These are phyloP conservation scores for Komagataella pseudopastoris DNA, from an alignment of 805 yeast species.

Conservation along the genomic window DNA sequence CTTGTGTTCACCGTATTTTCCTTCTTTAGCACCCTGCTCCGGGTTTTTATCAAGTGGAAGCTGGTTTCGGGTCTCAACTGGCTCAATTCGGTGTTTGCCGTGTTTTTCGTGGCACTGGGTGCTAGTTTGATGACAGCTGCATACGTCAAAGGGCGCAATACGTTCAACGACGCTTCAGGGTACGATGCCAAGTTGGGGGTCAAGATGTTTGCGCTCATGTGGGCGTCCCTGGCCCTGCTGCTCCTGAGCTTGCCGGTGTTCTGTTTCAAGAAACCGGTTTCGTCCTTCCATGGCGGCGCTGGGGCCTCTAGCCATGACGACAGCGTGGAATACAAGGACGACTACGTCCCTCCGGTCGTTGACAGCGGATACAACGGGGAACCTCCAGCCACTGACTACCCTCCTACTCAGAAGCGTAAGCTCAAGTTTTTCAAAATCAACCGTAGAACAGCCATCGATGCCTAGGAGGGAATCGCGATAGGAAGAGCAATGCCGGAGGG, in stretches of 20 bases:
- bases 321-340: background rate
- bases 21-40: slow-evolving; percentile 9
- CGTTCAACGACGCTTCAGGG: slow-evolving; percentile 27
- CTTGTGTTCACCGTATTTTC: slow-evolving; percentile 40
- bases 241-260: slow-evolving; percentile 3
- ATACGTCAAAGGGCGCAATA: slow-evolving; percentile 37
- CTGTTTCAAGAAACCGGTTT: background rate
- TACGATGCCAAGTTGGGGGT: slow-evolving; percentile 28
- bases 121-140: slow-evolving; percentile 39
- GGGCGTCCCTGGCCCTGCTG: slow-evolving; percentile 32
- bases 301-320: background rate
- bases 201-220: slow-evolving; percentile 43
- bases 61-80: slow-evolving; percentile 19
- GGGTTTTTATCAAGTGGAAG: slow-evolving; percentile 8
- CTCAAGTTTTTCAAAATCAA: background rate
- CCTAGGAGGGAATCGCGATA: background rate
- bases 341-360: background rate
- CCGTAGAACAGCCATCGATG: background rate
- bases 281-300: background rate
- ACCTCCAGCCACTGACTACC: background rate
- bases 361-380: background rate
- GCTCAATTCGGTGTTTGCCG: slow-evolving; percentile 13
- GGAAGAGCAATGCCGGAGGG: background rate
- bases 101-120: slow-evolving; percentile 29
- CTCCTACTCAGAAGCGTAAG: background rate